A percentile compares a stretch with the other conserved stretches of the same genome.
These are phyloP conservation scores for Hyaloperonospora brassicae DNA, from an alignment of 352 stramenopile species.

Conservation along the genomic window DNA sequence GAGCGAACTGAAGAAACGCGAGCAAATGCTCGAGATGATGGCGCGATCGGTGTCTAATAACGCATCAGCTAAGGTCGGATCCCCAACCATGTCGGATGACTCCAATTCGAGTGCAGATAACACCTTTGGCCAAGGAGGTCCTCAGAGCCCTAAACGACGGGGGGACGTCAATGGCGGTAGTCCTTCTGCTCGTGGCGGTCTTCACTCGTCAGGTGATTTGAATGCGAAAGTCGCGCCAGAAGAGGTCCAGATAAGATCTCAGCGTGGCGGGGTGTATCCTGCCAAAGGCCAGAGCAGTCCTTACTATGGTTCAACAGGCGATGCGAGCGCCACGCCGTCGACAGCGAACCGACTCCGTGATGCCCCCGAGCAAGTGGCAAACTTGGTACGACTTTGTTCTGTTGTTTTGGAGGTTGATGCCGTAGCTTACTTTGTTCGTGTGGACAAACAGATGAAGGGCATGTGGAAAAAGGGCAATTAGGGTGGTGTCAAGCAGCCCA, in stretches of 20 bases:
- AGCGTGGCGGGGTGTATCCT: slow-evolving; percentile 24
- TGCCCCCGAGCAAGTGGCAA: slow-evolving; percentile 38
- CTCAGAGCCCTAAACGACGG: slow-evolving; percentile 24
- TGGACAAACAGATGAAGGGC: slow-evolving; percentile 52
- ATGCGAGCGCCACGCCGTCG: slow-evolving; percentile 28
- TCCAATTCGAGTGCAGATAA: slow-evolving; percentile 74
- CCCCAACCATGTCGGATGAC: slow-evolving; percentile 66
- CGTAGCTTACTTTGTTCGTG: no score
- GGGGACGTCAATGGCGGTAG: slow-evolving; percentile 43
- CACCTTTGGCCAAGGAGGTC: slow-evolving; percentile 43
- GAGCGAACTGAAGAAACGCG: slow-evolving; percentile 73
- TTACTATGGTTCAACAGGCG: slow-evolving; percentile 30
- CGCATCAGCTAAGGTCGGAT: slow-evolving; percentile 41
- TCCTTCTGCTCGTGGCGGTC: slow-evolving; percentile 22
- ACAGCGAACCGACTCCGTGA: slow-evolving; percentile 28
- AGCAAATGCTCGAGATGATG: slow-evolving; percentile 83
- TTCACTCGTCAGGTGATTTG: slow-evolving; percentile 36
- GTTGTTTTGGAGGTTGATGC: neutral
- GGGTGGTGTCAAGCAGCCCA: slow-evolving; percentile 10
- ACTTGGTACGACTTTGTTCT: slow-evolving; percentile 33
- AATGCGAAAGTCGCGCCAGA: slow-evolving; percentile 28
- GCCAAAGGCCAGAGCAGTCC: slow-evolving; percentile 35
- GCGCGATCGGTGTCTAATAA: slow-evolving; percentile 63
- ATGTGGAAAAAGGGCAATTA: slow-evolving; percentile 81
- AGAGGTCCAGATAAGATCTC: slow-evolving; percentile 28